phyloP scores from a whole-genome alignment of 2,329 filamentous ascomycete species.

The Myriosclerotinia duriaeana region DNA sequence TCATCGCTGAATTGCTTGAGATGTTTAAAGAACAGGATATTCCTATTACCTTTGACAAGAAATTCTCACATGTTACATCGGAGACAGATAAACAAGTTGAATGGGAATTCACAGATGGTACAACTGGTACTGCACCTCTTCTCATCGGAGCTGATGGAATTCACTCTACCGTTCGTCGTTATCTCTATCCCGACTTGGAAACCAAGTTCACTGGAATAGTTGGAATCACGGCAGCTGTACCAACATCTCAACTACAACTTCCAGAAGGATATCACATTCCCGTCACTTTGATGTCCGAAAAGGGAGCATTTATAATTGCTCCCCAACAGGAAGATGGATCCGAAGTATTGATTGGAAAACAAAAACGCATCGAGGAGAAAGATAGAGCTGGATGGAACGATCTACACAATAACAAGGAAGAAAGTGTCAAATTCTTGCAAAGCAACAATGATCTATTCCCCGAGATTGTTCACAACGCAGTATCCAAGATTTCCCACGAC shows the following conservation, averaged over 20 bases:
- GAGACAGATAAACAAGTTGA: conserved; percentile 46
- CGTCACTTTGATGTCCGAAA: conserved; percentile 28
- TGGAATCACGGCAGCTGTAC: conserved; percentile 40
- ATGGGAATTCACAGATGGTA: conserved; percentile 51
- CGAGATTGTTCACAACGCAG: conserved; percentile 43
- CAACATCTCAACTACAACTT: conserved; percentile 30
- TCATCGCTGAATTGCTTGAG: conserved; percentile 51
- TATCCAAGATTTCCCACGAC: conserved; percentile 40
- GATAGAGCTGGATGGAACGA: conserved; percentile 47
- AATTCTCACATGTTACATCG: conserved; percentile 47
- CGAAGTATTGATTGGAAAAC: conserved; percentile 50
- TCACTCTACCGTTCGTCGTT: conserved; percentile 54
- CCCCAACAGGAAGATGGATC: conserved; percentile 51
- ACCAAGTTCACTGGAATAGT: conserved; percentile 53
- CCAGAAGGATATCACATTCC: conserved; percentile 30
- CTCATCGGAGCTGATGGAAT: conserved; percentile 61
- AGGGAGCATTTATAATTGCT: conserved; percentile 52
- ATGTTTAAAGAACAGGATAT: conserved; percentile 46
- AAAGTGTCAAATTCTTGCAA: conserved; percentile 42
- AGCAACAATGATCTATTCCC: conserved; percentile 42
- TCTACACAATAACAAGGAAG: conserved; percentile 44
- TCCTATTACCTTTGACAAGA: conserved; percentile 48
- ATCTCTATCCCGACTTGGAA: conserved; percentile 50
- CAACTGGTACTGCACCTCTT: conserved; percentile 43
- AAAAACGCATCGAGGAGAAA: conserved; percentile 43